Evolutionary conservation across 352 stramenopile genomes (phyloP).

Genomic region (Phytophthora tubulina): DNA sequence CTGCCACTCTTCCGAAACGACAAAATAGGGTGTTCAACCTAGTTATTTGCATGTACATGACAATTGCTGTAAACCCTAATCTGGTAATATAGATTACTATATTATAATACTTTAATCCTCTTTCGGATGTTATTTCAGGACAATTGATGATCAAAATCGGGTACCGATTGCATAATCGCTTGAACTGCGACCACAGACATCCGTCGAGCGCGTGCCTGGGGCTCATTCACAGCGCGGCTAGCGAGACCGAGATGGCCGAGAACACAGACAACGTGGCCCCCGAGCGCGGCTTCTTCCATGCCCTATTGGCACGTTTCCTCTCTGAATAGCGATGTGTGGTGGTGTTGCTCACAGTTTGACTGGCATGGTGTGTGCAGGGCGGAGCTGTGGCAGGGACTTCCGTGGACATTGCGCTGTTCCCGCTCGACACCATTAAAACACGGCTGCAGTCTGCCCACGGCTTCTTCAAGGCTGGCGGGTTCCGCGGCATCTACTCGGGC

Average conservation of each 20-base stretch:
- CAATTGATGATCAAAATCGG: background rate
- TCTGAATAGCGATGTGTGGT: background rate
- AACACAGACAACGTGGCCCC: slow-evolving; percentile 36
- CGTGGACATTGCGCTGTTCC: slow-evolving; percentile 98
- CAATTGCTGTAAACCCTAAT: background rate
- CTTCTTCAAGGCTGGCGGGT: slow-evolving; percentile 97
- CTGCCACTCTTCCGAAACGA: slow-evolving; percentile 18
- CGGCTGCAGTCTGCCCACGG: slow-evolving; percentile 96
- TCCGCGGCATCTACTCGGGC: slow-evolving; percentile 94
- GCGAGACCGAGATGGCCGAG: slow-evolving; percentile 34
- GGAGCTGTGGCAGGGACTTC: slow-evolving; percentile 96
- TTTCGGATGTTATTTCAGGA: background rate
- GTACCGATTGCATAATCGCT: slow-evolving; percentile 15
- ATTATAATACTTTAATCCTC: background rate
- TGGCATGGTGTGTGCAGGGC: slow-evolving; percentile 47
- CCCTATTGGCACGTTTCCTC: slow-evolving; percentile 58
- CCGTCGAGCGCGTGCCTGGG: slow-evolving; percentile 23
- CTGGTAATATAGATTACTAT: background rate
- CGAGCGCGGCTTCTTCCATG: slow-evolving; percentile 70
- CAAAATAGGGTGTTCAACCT: background rate
- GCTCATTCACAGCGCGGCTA: slow-evolving; percentile 7
- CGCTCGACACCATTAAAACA: slow-evolving; percentile 99
- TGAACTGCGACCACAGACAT: slow-evolving; percentile 30
- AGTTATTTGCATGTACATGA: background rate
- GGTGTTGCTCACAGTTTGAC: slow-evolving; percentile 12